A percentile compares a stretch with the other conserved stretches of the same genome.
Conservation (phyloP, 306 rosid species). For the Datisca glomerata region DNA sequence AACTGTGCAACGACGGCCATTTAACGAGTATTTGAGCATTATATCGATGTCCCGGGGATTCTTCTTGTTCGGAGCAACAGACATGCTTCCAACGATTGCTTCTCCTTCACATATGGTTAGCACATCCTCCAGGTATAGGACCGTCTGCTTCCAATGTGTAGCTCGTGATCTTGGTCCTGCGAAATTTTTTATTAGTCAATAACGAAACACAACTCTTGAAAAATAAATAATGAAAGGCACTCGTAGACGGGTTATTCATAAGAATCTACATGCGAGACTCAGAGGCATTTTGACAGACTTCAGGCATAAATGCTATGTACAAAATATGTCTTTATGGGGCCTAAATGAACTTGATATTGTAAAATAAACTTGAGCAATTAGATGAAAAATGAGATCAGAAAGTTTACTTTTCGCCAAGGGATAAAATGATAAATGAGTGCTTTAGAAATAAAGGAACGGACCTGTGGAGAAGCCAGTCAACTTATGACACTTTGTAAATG, state of each 20-base stretch:
- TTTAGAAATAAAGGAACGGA: constrained; percentile 17
- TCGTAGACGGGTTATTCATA: too few species aligned
- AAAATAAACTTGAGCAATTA: too few species aligned
- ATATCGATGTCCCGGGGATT: constrained; percentile 92
- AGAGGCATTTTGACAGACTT: too few species aligned
- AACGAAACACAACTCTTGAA: not conserved
- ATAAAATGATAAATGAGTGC: not conserved
- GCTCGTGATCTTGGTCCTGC: constrained; percentile 82
- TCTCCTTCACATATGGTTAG: constrained; percentile 89
- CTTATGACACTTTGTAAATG: constrained; percentile 88
- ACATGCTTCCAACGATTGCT: constrained; percentile 57
- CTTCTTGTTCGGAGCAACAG: constrained; percentile 68
- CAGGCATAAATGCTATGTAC: too few species aligned
- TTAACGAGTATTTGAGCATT: constrained; percentile 63
- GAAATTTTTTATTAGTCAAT: not conserved
- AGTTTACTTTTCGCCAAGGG: too few species aligned
- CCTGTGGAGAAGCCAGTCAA: constrained; percentile 96
- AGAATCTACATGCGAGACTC: too few species aligned
- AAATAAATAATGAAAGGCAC: not conserved
- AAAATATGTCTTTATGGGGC: too few species aligned
- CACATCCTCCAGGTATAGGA: constrained; percentile 82
- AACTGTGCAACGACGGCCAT: constrained; percentile 43
- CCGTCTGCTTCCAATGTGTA: constrained; percentile 98
- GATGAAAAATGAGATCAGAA: too few species aligned
- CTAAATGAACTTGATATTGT: too few species aligned